Evolutionary conservation across 192 early-diverging fungal genomes (phyloP), one percentile per base, ranked within the genome.

Genomic region (Coemansia sp.): DNA sequence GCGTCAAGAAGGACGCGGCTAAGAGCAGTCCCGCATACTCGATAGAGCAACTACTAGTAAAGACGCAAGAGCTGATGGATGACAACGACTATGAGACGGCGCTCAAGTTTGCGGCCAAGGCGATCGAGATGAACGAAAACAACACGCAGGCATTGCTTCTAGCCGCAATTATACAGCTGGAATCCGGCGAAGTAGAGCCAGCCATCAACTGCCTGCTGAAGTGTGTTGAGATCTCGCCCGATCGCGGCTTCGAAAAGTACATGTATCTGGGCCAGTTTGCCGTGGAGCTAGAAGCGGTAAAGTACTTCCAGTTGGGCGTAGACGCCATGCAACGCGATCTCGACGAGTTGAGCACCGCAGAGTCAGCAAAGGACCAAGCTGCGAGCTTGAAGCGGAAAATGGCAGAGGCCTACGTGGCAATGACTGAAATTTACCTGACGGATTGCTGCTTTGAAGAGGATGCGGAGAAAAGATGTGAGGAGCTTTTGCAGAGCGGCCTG

Each of bases 341-440:
- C 16, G 65, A 77, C 11, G 63, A 76, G 5, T 24, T 18, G 26
- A 46, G 70, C 11, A 63, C 62, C 21, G 34, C 56, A 58, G 56
- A 36, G 34, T 55, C 51, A 13, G 31, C 51, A 13, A 55, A 55
- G 16, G 71, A 40, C 7, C 76, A 86, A 24, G 83, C 79, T 31
- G 71, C 63, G 14, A 65, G 65, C 4, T 60, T 94, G 3, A 70
- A 67, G 18, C 68, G 80, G 26, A 94, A 95, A 68, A 88, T 93
- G 60, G 87, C 94, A 0, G 85, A 86, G 43, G 95, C 94, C 11
- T 85, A 95, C 21, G 95, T 93, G 76, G 91, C 95, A 37, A 95
- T 99, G 88, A 88, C 92, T 3, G 97, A 99, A 71, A 94, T 98
- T 20, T 99, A 94, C 75, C 87, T 99, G 79, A 98, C 97, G 0